Percentiles rank a stretch among this genome's conserved stretches.
Conservation (phyloP, 2,329 filamentous ascomycete genomes). For the Colletotrichum paranaense region DNA sequence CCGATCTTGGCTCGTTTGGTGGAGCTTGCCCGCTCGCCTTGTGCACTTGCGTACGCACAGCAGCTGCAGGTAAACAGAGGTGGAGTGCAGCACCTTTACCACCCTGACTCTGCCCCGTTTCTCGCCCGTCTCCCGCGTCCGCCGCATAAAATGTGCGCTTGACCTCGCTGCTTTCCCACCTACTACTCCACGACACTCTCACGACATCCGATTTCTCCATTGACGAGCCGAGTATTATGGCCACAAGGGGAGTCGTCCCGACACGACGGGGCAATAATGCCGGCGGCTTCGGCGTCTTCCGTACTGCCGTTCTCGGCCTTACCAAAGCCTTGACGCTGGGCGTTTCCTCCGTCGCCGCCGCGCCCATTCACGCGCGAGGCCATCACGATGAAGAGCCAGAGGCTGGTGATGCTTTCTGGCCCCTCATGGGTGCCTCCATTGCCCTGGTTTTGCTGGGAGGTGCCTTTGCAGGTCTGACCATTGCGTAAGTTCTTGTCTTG, state of each 20-base stretch:
- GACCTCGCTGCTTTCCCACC: constrained; percentile 17
- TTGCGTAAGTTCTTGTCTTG: constrained; percentile 70
- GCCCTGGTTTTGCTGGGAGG: constrained; percentile 88
- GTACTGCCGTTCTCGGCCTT: constrained; percentile 63
- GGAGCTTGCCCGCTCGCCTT: constrained; percentile 30
- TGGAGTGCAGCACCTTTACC: constrained; percentile 21
- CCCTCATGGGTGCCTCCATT: constrained; percentile 83
- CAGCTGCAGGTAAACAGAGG: constrained; percentile 35
- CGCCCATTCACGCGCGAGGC: constrained; percentile 51
- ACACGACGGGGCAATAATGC: constrained; percentile 33
- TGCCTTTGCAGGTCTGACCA: constrained; percentile 93
- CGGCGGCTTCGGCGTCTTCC: constrained; percentile 52
- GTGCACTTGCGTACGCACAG: constrained; percentile 27
- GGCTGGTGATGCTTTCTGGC: constrained; percentile 76
- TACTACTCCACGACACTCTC: constrained; percentile 10
- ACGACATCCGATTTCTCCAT: constrained; percentile 18
- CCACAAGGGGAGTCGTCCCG: constrained; percentile 32
- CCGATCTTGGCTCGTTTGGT: constrained; percentile 31
- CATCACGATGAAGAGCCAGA: constrained; percentile 61
- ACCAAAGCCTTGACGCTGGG: constrained; percentile 62
- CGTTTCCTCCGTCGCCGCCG: constrained; percentile 60
- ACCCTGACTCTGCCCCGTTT: constrained; percentile 28
- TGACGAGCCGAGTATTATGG: constrained; percentile 29
- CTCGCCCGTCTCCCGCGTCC: constrained; percentile 27
- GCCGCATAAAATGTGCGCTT: constrained; percentile 36